These are phyloP conservation scores for Cucurbita maxima DNA, from an alignment of 306 rosid species.

Conservation along the genomic window DNA sequence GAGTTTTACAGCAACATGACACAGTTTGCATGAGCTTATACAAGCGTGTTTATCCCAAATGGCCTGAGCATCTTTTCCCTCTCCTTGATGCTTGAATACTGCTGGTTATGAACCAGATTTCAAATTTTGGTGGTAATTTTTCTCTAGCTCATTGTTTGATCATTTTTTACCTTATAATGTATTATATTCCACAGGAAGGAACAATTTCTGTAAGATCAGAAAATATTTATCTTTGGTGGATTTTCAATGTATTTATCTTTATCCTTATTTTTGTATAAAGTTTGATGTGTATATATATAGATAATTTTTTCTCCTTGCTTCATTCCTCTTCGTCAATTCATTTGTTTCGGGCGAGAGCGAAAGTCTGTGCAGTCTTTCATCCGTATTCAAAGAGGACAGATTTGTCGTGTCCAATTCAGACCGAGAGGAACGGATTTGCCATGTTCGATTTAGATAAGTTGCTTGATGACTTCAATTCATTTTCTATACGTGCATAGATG, in stretches of 20 bases:
- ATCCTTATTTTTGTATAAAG: too few species aligned
- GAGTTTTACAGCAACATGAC: slow-evolving; percentile 69
- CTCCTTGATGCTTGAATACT: slow-evolving; percentile 26
- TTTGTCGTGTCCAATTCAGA: background rate
- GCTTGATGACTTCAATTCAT: background rate
- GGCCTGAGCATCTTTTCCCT: slow-evolving; percentile 53
- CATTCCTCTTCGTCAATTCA: background rate
- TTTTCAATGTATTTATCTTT: background rate
- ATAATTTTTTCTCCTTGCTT: too few species aligned
- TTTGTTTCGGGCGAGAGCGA: background rate
- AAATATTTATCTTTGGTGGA: background rate
- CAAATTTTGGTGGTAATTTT: background rate
- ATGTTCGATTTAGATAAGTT: too few species aligned
- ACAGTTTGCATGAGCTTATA: slow-evolving; percentile 69
- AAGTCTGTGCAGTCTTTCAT: background rate
- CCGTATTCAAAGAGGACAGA: background rate
- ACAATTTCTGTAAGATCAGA: background rate
- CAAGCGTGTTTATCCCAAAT: slow-evolving; percentile 88
- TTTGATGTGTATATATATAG: too few species aligned
- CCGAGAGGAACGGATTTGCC: background rate
- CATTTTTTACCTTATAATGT: background rate
- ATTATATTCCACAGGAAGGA: background rate
- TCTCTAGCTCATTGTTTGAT: background rate
- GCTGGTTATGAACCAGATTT: slow-evolving; percentile 2
- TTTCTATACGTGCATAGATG: too few species aligned